Base-by-base conservation (phyloP, 805 yeast species). In the Blastobotrys chiropterorum region DNA sequence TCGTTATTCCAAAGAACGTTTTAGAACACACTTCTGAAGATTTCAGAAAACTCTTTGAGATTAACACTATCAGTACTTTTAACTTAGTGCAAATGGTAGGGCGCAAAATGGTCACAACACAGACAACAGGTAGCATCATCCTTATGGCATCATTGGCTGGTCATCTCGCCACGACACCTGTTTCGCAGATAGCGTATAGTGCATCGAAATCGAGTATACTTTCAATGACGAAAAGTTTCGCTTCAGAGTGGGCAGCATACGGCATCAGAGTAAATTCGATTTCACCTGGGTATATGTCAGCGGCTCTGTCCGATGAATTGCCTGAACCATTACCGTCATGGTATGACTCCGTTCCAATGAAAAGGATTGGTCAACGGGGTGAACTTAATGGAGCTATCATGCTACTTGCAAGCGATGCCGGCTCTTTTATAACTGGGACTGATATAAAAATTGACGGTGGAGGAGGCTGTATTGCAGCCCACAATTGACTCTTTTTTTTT, bases 171-270 rank as follows among this genome's bases (percentile, higher is more conserved):
- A 38, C 38, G 14, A 22, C 17, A n/a, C 44, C 44, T 13, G 48
- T 38, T 20, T 21, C 47, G 8, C 50, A 42, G 15, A 26, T 44
- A 2, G 51, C 50, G 19, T 39, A 47, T 21, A 6, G 45, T 5
- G 19, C 38, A 26, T 19, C 50, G 14, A 47, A 47, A 34, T 44
- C 50, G 4, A 47, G 47, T 4, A 38, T 42, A n/a, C 34, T 41
- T 3, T 22, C 30, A 7, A 21, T 51, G 45, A 43, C 38, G 22
- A 19, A 16, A n/a, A 30, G 30, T 16, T 44, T 52, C n/a, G 55
- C 52, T 15, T 40, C 50, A 3, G 51, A 44, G 22, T 52, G 47
- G 48, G 55, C 49, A 3, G 44, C 21, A 16, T 41, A 45, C 22
- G 31, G 30, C 38, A 52, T 52, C n/a, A 38, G 48, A 2, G 44